Evolutionary conservation across 805 yeast species (phyloP).

Genomic region (Candida arabinofermentans): DNA sequence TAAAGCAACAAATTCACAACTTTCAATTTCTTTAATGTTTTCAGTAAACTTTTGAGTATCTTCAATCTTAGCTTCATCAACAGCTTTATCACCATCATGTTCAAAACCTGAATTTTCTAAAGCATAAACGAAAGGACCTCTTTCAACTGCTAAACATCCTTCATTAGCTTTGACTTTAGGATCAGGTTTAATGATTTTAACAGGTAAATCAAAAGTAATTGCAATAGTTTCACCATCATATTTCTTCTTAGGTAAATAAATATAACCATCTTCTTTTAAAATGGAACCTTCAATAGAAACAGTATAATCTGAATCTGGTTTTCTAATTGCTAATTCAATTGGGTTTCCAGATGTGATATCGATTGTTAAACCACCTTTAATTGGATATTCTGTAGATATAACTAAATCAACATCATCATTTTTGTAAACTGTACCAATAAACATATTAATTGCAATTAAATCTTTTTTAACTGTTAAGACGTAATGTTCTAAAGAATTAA

Average conservation of each 20-base stretch:
- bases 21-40: not conserved
- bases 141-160: slow-evolving; percentile 19
- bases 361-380: slow-evolving; percentile 10
- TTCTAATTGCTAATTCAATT: slow-evolving; percentile 13
- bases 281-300: slow-evolving; percentile 1
- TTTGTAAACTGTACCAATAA: slow-evolving; percentile 11
- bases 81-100: slow-evolving; percentile 3
- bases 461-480: slow-evolving; percentile 7
- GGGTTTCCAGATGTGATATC: slow-evolving; percentile 6
- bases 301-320: slow-evolving; percentile 9
- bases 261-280: slow-evolving; percentile 9
- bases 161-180: slow-evolving; percentile 17
- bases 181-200: slow-evolving; percentile 13
- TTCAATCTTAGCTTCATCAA: slow-evolving; percentile 8
- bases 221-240: slow-evolving; percentile 4
- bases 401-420: slow-evolving; percentile 4
- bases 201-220: slow-evolving; percentile 11
- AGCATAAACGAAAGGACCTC: slow-evolving; percentile 22
- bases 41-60: slow-evolving; percentile 7
- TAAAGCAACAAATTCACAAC: slow-evolving; percentile 11
- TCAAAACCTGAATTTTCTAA: slow-evolving; percentile 14
- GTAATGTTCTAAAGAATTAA: slow-evolving; percentile 22
- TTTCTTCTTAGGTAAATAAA: slow-evolving; percentile 7
- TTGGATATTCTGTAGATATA: slow-evolving; percentile 13
- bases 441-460: slow-evolving; percentile 14